Evolutionary conservation across 179 eudicot genomes (phyloP).

Genomic region (Silene vulgaris): DNA sequence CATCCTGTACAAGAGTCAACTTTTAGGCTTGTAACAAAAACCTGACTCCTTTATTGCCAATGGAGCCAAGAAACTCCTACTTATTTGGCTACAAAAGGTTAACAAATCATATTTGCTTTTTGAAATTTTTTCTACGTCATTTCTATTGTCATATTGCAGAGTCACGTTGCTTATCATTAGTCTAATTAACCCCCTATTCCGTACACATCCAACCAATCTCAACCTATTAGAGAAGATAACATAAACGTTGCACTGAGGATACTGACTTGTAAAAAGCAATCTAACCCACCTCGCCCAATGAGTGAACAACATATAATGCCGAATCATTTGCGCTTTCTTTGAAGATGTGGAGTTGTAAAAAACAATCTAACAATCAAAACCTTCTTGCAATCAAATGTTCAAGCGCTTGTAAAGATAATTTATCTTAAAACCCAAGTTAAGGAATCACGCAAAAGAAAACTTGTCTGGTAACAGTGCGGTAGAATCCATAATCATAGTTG

Average conservation of each 20-base stretch:
- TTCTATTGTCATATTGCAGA: not conserved
- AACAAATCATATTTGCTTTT: not conserved
- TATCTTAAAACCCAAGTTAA: not conserved
- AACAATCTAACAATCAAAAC: not conserved
- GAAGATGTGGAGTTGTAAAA: not conserved
- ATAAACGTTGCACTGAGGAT: not conserved
- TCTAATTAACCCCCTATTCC: not conserved
- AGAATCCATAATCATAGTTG: constrained; percentile 94
- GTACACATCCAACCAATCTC: not conserved
- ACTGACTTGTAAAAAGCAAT: not conserved
- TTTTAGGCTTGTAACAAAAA: not conserved
- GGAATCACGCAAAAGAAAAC: constrained; percentile 21
- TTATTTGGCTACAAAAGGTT: not conserved
- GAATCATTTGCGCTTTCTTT: too few species aligned
- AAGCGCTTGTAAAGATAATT: not conserved
- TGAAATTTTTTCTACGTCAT: not conserved
- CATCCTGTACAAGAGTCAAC: constrained; percentile 52
- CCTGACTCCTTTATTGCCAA: not conserved
- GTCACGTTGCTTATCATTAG: not conserved
- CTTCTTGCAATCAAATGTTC: constrained; percentile 2
- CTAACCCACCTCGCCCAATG: not conserved
- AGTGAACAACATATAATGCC: not conserved
- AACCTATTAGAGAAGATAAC: not conserved
- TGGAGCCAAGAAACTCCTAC: not conserved
- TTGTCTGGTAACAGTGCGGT: constrained; percentile 95